Evolutionary conservation across 2,329 filamentous ascomycete species (phyloP).

Genomic region (Monosporascus sp.): DNA sequence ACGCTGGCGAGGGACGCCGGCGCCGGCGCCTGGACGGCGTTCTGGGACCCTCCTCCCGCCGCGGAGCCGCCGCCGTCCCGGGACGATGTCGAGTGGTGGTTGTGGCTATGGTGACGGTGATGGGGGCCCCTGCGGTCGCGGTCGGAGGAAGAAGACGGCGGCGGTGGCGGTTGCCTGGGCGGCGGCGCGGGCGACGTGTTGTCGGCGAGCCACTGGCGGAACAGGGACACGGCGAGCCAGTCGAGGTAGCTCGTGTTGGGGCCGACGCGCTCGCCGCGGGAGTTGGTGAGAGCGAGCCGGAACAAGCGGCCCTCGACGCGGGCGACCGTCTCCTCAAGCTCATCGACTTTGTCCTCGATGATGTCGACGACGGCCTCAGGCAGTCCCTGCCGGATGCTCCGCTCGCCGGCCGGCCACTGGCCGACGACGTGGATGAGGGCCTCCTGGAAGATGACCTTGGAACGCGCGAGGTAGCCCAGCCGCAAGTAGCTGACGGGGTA

Average conservation of each 20-base stretch:
- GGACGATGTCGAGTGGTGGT: constrained; percentile 2
- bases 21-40: constrained; percentile 30
- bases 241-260: constrained; percentile 78
- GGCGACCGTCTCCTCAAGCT: constrained; percentile 76
- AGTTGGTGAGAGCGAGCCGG: constrained; percentile 71
- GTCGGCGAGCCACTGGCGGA: constrained; percentile 89
- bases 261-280: constrained; percentile 74
- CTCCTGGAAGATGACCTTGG: constrained; percentile 78
- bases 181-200: constrained; percentile 71
- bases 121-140: constrained; percentile 6
- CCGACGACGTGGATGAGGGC: constrained; percentile 91
- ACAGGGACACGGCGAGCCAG: constrained; percentile 82
- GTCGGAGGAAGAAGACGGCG: constrained; percentile 10
- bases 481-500: constrained; percentile 91
- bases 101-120: background rate
- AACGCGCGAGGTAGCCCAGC: constrained; percentile 78
- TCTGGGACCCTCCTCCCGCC: constrained; percentile 25
- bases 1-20: constrained; percentile 49
- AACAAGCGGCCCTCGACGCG: constrained; percentile 79
- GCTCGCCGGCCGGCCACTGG: constrained; percentile 80
- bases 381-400: constrained; percentile 68
- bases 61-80: constrained; percentile 13
- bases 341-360: constrained; percentile 92
- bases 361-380: constrained; percentile 76
- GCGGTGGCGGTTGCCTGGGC: constrained; percentile 26